These are phyloP conservation scores for Aegilops speltoides DNA, from an alignment of 176 grass and related monocot genomes.

Conservation along the genomic window DNA sequence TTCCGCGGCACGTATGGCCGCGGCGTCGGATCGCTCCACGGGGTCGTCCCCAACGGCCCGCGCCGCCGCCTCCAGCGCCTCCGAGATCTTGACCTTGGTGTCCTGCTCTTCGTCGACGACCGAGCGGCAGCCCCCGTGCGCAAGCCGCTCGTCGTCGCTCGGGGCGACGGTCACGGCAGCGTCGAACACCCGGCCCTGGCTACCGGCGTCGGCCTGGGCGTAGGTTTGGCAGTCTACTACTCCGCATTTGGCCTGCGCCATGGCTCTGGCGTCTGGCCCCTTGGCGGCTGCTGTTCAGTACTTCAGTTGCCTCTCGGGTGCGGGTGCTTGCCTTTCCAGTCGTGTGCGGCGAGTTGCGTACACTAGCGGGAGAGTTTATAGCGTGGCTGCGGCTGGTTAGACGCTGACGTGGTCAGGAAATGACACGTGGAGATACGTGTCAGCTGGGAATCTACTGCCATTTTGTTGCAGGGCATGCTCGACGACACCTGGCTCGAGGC, in stretches of 20 bases:
- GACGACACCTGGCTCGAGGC: no score
- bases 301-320: not conserved
- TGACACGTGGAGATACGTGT: constrained; percentile 1
- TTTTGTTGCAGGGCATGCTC: no score
- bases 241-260: not conserved
- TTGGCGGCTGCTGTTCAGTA: not conserved
- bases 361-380: not conserved
- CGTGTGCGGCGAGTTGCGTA: not conserved
- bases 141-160: constrained; percentile 28
- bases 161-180: constrained; percentile 32
- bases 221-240: not conserved
- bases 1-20: constrained; percentile 61
- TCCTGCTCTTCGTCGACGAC: constrained; percentile 28
- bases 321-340: no score
- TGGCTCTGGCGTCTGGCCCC: constrained; percentile 9
- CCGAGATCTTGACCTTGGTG: constrained; percentile 17
- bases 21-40: constrained; percentile 35
- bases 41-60: not conserved
- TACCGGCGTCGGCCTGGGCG: not conserved
- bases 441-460: not conserved
- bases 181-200: constrained; percentile 44
- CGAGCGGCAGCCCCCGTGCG: constrained; percentile 28
- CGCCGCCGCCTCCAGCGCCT: constrained; percentile 24
- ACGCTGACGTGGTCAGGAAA: not conserved
- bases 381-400: not conserved